Percentiles rank a stretch among this genome's conserved stretches.
phyloP scores from a whole-genome alignment of 345 rosid genomes.

The Eutrema yunnanense region DNA sequence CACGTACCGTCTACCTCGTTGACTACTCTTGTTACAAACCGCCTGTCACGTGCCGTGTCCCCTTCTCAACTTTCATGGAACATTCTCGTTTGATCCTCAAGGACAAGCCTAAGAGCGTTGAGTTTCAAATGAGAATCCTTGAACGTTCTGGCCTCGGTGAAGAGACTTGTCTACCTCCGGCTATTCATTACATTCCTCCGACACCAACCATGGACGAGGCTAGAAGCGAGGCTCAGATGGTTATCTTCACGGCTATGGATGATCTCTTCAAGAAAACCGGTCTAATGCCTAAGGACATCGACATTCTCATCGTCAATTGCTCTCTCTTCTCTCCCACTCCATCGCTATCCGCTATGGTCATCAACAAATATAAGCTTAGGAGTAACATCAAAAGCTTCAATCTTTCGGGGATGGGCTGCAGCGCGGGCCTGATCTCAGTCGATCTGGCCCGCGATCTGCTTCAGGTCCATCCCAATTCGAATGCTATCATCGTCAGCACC shows the following conservation, averaged over 20 bases:
- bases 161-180: slow-evolving; percentile 75
- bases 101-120: slow-evolving; percentile 50
- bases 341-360: slow-evolving; percentile 70
- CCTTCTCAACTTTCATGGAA: slow-evolving; percentile 65
- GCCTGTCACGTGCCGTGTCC: slow-evolving; percentile 56
- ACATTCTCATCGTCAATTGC: slow-evolving; percentile 67
- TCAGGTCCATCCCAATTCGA: slow-evolving; percentile 61
- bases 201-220: slow-evolving; percentile 56
- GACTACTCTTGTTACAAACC: slow-evolving; percentile 71
- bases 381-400: slow-evolving; percentile 78
- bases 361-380: slow-evolving; percentile 67
- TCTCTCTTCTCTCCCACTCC: slow-evolving; percentile 75
- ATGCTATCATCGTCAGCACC: slow-evolving; percentile 60
- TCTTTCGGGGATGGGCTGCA: slow-evolving; percentile 84
- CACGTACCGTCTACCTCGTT: slow-evolving; percentile 49
- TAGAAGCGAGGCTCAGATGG: slow-evolving; percentile 57
- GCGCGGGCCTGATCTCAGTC: slow-evolving; percentile 65
- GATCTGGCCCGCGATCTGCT: slow-evolving; percentile 71
- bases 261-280: slow-evolving; percentile 57
- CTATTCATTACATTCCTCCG: slow-evolving; percentile 77
- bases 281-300: slow-evolving; percentile 55
- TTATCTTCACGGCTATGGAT: slow-evolving; percentile 72
- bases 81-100: slow-evolving; percentile 44
- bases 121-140: slow-evolving; percentile 61
- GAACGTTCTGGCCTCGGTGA: slow-evolving; percentile 82